Base-by-base conservation (phyloP, 176 grass and related monocot genomes). In the Echinochloa phyllopogon region DNA sequence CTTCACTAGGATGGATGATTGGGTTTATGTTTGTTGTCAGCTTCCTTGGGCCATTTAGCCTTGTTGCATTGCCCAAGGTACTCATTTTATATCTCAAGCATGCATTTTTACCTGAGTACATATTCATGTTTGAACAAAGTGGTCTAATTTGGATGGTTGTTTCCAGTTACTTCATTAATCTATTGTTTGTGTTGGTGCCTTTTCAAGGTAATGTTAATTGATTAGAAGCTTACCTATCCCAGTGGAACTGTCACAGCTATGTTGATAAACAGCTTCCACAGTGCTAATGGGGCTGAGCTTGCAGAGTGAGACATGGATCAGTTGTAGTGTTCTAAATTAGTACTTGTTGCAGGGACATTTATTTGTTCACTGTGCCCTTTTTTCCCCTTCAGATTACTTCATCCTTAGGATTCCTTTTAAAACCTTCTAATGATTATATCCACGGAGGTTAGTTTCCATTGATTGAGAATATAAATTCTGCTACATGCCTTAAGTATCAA, bases 1-100 rank as follows among this genome's bases (percentile, higher is more conserved):
- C 92, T 65, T 92, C 92, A 1, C 74, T 97, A 25, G 85, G 90
- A 27, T 97, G 95, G 95, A 94, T 97, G 92, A 94, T 94, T 14
- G 88, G 92, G 5, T 97, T 94, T 81, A 92, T 94, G 90, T 97
- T 94, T 86, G 86, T 91, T 3, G 90, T 97, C 33, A 94, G 95
- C 51, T 97, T 97, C 53, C 87, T 94, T 61, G 95, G 95, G 21
- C 82, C 94, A 53, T 97, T 97, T 76, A 94, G 95, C 81, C 88
- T 97, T 24, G 95, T 97, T 25, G 84, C 95, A 65, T 82, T 97
- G 15, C 90, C 88, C 11, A 94, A 97, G 95, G 95, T 94, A 92
- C 0, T 37, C 5, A 61, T 21, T 33, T 33, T 33, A 33, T 33
- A 33, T 33, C 29, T 70, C 58, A 37, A 44, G 40, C 50, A 15